Evolutionary conservation across 495 filamentous ascomycete genomes (phyloP).

Genomic region (Aspergillus saccharolyticus): DNA sequence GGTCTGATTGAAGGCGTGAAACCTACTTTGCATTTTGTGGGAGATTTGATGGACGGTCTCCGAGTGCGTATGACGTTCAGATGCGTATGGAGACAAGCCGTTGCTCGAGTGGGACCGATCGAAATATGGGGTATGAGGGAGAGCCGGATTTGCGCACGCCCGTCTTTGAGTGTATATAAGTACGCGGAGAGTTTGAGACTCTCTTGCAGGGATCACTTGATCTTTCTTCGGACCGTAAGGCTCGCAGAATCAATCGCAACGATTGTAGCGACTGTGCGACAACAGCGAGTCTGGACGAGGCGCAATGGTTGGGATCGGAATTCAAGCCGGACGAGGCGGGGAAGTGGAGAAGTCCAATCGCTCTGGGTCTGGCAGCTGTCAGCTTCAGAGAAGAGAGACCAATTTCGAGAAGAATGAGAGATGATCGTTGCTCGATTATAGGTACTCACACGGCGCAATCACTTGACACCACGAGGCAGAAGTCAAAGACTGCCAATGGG

Average conservation of each 20-base stretch:
- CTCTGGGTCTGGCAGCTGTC: constrained; percentile 10
- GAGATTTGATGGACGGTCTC: constrained; percentile 10
- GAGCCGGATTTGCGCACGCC: not conserved
- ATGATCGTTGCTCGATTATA: constrained; percentile 4
- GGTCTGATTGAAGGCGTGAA: not conserved
- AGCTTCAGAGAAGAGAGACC: not conserved
- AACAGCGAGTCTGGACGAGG: constrained; percentile 2
- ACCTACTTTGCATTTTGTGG: constrained; percentile 27
- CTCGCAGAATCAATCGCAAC: not conserved
- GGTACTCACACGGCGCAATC: not conserved
- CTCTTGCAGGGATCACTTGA: not conserved
- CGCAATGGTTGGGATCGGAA: constrained; percentile 9
- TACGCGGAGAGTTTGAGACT: not conserved
- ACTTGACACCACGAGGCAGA: not conserved
- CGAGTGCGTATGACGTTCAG: constrained; percentile 14
- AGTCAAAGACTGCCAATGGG: not conserved
- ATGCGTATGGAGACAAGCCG: constrained; percentile 1
- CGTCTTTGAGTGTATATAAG: not conserved
- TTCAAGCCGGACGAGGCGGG: constrained; percentile 14
- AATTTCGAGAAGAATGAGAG: not conserved
- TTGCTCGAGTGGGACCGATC: not conserved
- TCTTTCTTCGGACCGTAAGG: not conserved
- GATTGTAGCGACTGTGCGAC: constrained; percentile 1
- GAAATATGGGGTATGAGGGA: not conserved
- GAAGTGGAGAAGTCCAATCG: constrained; percentile 24